Base-by-base conservation (phyloP, 352 stramenopile species). In the Phytophthora ramorum region DNA sequence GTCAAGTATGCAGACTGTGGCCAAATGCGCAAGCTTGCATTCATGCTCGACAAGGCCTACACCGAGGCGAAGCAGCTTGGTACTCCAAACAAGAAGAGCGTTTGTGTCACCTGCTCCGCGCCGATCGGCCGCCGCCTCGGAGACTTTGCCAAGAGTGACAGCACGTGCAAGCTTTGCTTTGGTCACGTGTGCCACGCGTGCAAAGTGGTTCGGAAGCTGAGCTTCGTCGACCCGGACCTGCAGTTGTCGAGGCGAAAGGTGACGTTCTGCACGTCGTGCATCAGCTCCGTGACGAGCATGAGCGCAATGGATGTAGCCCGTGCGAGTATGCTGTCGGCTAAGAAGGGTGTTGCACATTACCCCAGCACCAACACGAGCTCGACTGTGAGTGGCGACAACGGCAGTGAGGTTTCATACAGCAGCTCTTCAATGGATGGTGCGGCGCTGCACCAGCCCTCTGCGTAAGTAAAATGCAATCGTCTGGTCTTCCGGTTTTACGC, bases 141-240 rank as follows among this genome's bases (percentile, higher is more conserved):
- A n/a, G 52, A 65, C 17, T 73, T 66, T 20, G 41, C 19, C 10
- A 62, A 66, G 20, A 48, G 30, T 7, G 58, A 59, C 8, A 59
- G 28, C 7, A 48, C 38, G 19, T 77, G 61, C 52, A 75, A 73
- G 32, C 35, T 76, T n/a, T 79, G 71, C n/a, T 63, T 71, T 28
- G 41, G 53, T 7, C 44, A 58, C 9, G 56, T 80, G 10, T 80
- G 73, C 26, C 45, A 71, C 2, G 32, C 49, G 0, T 80, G 73
- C 58, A 67, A 52, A 30, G 46, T 75, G 12, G 41, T 62, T 44
- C 51, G 43, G n/a, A 78, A 72, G 38, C 19, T 81, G 43, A 75
- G 63, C 41, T 81, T 81, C 40, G 59, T 81, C 30, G 47, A 69
- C 28, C 22, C 59, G 7, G 70, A 79, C 28, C 54, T 74, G 44